These are phyloP conservation scores for Phytophthora sojae DNA, from an alignment of 352 stramenopile species.

Conservation along the genomic window DNA sequence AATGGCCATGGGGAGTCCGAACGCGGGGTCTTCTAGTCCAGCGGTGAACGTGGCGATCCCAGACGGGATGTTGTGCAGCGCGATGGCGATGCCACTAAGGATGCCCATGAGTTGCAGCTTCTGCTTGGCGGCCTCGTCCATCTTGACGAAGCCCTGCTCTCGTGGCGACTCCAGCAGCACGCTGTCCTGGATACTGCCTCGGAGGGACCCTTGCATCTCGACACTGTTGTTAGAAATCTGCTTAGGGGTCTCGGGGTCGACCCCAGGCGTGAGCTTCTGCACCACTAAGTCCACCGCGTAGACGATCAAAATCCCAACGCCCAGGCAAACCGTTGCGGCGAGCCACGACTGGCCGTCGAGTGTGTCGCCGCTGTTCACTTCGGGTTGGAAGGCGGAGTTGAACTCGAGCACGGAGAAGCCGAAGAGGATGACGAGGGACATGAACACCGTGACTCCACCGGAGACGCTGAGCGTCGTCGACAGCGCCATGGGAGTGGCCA, in stretches of 20 bases:
- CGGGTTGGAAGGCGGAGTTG: constrained; percentile 37
- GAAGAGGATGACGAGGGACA: constrained; percentile 77
- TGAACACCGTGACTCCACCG: constrained; percentile 74
- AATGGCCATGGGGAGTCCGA: constrained; percentile 92
- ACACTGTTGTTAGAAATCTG: neutral
- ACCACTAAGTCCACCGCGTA: constrained; percentile 59
- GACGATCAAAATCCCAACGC: constrained; percentile 73
- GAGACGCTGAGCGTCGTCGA: constrained; percentile 67
- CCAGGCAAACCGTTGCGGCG: constrained; percentile 85
- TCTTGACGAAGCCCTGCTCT: constrained; percentile 35
- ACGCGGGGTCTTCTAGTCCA: constrained; percentile 83
- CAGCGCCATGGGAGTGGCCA: constrained; percentile 62
- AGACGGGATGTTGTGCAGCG: constrained; percentile 97
- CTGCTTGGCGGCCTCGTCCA: constrained; percentile 51
- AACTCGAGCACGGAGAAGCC: constrained; percentile 48
- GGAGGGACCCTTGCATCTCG: constrained; percentile 4
- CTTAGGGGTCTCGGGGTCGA: constrained; percentile 25
- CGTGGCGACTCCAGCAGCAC: constrained; percentile 38
- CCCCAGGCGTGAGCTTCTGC: constrained; percentile 44
- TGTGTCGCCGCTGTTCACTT: constrained; percentile 24
- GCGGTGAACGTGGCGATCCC: constrained; percentile 96
- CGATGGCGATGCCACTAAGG: constrained; percentile 94
- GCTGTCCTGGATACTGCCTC: constrained; percentile 31
- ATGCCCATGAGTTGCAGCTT: constrained; percentile 89
- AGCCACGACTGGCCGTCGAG: constrained; percentile 63